A percentile compares a stretch with the other conserved stretches of the same genome.
Conservation (phyloP, 2,329 filamentous ascomycete genomes). For the Geosmithia morbida region DNA sequence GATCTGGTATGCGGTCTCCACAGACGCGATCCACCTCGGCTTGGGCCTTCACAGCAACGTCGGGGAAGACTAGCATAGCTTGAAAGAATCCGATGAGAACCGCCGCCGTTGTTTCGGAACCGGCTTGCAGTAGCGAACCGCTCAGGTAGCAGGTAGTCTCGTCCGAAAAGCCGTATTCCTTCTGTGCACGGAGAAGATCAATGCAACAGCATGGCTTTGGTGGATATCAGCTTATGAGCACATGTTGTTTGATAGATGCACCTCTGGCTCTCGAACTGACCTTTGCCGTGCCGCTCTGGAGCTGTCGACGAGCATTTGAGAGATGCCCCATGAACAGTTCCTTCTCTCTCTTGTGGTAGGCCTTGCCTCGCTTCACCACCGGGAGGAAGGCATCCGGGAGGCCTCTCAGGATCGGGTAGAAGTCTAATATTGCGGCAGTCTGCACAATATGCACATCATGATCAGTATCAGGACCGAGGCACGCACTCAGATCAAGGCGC, state of each 20-base stretch:
- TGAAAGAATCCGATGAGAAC: constrained; percentile 23
- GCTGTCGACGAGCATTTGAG: constrained; percentile 5
- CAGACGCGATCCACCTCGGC: constrained; percentile 23
- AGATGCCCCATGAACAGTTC: constrained; percentile 6
- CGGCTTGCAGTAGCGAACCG: constrained; percentile 3
- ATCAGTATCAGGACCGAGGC: not conserved
- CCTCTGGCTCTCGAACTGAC: not conserved
- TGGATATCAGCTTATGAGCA: not conserved
- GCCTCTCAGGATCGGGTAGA: constrained; percentile 23
- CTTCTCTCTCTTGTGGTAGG: constrained; percentile 13
- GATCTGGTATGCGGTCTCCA: constrained; percentile 23
- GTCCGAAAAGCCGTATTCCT: constrained; percentile 6
- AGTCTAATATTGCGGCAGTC: constrained; percentile 27
- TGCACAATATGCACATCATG: not conserved
- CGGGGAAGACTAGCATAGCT: constrained; percentile 25
- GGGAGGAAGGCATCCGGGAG: constrained; percentile 4
- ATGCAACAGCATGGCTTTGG: constrained; percentile 8
- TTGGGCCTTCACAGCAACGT: constrained; percentile 22
- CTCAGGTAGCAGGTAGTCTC: constrained; percentile 8
- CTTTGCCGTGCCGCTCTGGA: constrained; percentile 5
- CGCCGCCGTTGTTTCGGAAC: constrained; percentile 2
- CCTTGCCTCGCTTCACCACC: constrained; percentile 13
- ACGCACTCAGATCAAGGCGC: not conserved
- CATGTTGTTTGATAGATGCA: too few relatives aligned
- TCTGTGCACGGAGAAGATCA: constrained; percentile 6